Percentiles rank a stretch among this genome's conserved stretches.
Conservation (phyloP, 148 eudicot species). For the Arctostaphylos glauca region DNA sequence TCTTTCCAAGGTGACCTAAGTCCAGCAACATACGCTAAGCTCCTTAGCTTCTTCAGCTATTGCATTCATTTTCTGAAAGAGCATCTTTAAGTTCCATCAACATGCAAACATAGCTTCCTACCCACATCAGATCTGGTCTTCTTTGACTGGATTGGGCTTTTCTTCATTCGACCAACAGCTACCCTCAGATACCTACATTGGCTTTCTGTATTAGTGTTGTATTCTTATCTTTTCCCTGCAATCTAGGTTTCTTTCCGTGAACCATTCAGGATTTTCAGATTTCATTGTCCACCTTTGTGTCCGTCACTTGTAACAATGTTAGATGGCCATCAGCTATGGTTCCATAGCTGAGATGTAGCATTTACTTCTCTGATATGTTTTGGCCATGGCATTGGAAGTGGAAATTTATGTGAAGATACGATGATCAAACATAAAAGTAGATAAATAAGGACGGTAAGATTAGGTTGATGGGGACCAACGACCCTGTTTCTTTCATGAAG, state of each 20-base stretch:
- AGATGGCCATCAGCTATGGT: background rate
- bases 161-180: slow-evolving; percentile 31
- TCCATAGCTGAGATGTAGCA: background rate
- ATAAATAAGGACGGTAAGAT: background rate
- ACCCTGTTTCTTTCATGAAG: background rate
- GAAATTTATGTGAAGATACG: background rate
- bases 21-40: background rate
- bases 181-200: background rate
- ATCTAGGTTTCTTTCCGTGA: slow-evolving; percentile 31
- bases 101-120: slow-evolving; percentile 9
- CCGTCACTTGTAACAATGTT: slow-evolving; percentile 6
- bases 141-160: slow-evolving; percentile 29
- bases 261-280: slow-evolving; percentile 30
- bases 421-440: background rate
- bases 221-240: slow-evolving; percentile 32
- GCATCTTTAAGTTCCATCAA: slow-evolving; percentile 20
- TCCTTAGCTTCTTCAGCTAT: slow-evolving; percentile 22
- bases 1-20: background rate
- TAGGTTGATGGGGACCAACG: background rate
- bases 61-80: slow-evolving; percentile 20
- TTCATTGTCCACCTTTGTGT: slow-evolving; percentile 59
- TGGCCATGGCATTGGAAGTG: background rate
- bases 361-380: background rate
- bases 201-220: slow-evolving; percentile 24
- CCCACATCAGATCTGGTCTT: slow-evolving; percentile 31